Base-by-base conservation (phyloP, 371 early-diverging fungal genomes). In the Rhizopus sp. region DNA sequence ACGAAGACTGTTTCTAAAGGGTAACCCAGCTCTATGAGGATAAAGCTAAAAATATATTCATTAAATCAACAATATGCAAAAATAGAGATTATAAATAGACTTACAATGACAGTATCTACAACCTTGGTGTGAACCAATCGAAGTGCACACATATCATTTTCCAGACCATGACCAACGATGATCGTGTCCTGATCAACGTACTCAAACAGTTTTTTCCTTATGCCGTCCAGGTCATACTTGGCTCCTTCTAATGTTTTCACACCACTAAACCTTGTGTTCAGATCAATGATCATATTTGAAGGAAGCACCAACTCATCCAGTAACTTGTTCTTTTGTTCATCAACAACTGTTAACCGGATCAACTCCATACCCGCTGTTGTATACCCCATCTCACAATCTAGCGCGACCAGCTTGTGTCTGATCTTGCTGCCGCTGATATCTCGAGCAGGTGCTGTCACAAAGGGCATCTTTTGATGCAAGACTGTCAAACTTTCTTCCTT, bases 261-360 rank as follows among this genome's bases (percentile, higher is more conserved):
- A n/a, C 85, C 85, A 62, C 84, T 82, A 44, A 66, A 85, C 1
- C 71, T 69, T 2, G 80, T 70, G 53, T 85, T 85, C 41, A 85
- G 50, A 63, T 85, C 85, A 16, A 82, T 57, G 50, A 85, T 63
- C 60, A 70, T 69, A 49, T 78, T 68, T 12, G 66, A 66, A 1
- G 85, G 85, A 6, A 77, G 60, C 1, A 80, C 81, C 5, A 82
- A 61, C 52, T 85, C 84, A 66, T 84, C 85, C 57, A 85, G 17
- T 8, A 85, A 49, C 1, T 60, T 50, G 2, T 78, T 64, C 32
- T 68, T 72, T 2, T 71, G 38, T 39, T 72, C 67, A 53, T 81
- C 83, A 3, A 84, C 64, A 0, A 70, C 83, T 1, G 84, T 81
- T 15, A 85, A 57, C 38, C 85, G 73, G 34, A 81, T 74, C 57